These are phyloP conservation scores for Aspergillus cavernicola DNA, from an alignment of 495 filamentous ascomycete genomes.

Conservation along the genomic window DNA sequence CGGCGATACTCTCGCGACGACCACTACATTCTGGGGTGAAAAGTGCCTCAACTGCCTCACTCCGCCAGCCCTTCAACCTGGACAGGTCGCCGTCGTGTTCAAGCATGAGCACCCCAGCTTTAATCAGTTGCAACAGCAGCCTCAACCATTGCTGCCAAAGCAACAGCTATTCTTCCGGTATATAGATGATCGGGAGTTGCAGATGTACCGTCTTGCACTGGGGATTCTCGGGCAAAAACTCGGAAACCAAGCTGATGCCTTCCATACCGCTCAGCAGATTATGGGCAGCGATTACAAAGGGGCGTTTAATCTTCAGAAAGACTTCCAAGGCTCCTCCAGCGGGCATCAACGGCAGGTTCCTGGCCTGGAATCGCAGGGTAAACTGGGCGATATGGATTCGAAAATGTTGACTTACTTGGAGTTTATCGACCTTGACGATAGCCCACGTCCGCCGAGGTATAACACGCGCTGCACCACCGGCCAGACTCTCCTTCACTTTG, in stretches of 20 bases:
- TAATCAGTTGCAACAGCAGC: slow-evolving; percentile 39
- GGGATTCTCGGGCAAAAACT: slow-evolving; percentile 47
- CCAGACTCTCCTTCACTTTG: slow-evolving; percentile 80
- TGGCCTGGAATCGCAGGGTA: slow-evolving; percentile 38
- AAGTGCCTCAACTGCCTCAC: slow-evolving; percentile 79
- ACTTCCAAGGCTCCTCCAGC: slow-evolving; percentile 41
- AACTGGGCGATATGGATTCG: slow-evolving; percentile 59
- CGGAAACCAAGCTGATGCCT: slow-evolving; percentile 47
- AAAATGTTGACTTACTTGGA: slow-evolving; percentile 71
- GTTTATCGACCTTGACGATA: slow-evolving; percentile 73
- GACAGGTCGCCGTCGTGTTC: slow-evolving; percentile 72
- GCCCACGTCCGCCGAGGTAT: slow-evolving; percentile 59
- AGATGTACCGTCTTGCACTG: slow-evolving; percentile 51
- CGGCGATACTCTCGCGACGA: slow-evolving; percentile 70
- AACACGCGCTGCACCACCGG: slow-evolving; percentile 62
- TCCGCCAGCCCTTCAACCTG: slow-evolving; percentile 66
- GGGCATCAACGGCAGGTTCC: slow-evolving; percentile 46
- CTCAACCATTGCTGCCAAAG: slow-evolving; percentile 47
- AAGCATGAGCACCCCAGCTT: slow-evolving; percentile 56
- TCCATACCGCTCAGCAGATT: slow-evolving; percentile 48
- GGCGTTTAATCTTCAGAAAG: slow-evolving; percentile 41
- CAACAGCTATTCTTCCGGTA: slow-evolving; percentile 70
- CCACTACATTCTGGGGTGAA: slow-evolving; percentile 79
- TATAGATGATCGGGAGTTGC: slow-evolving; percentile 71
- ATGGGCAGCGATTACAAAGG: slow-evolving; percentile 46